Percentiles rank a stretch among this genome's conserved stretches.
Conservation (phyloP, 306 rosid species). For the Oemleria cerasiformis region DNA sequence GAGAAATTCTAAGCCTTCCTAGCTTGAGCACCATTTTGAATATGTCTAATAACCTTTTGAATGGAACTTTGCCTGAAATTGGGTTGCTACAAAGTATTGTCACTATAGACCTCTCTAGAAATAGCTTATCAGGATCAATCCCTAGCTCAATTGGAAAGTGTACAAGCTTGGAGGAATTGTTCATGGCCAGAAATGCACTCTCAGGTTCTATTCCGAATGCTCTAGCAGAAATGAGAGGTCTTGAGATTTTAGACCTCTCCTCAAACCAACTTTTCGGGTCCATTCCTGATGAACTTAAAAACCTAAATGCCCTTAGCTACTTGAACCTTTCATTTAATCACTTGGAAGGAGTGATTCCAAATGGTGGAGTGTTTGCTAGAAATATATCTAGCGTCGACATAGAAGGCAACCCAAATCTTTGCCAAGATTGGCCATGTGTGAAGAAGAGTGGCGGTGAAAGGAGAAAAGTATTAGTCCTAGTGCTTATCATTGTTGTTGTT, state of each 20-base stretch:
- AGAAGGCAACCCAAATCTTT: slow-evolving; percentile 64
- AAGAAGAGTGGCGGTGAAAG: not conserved
- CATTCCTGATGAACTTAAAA: slow-evolving; percentile 55
- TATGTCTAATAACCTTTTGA: slow-evolving; percentile 53
- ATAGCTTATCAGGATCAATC: slow-evolving; percentile 46
- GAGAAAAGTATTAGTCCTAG: not conserved
- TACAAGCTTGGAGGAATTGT: slow-evolving; percentile 51
- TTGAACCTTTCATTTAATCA: slow-evolving; percentile 64
- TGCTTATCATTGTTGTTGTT: slow-evolving; percentile 22
- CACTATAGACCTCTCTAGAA: slow-evolving; percentile 55
- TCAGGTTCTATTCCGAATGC: slow-evolving; percentile 58
- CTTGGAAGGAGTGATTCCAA: slow-evolving; percentile 60
- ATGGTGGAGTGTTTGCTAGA: slow-evolving; percentile 43
- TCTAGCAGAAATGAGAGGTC: slow-evolving; percentile 50
- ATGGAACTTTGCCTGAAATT: slow-evolving; percentile 63
- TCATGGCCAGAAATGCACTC: slow-evolving; percentile 46
- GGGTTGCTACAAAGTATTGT: slow-evolving; percentile 32
- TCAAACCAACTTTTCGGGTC: slow-evolving; percentile 66
- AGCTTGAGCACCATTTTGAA: slow-evolving; percentile 47
- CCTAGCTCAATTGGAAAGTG: slow-evolving; percentile 53
- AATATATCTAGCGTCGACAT: slow-evolving; percentile 41
- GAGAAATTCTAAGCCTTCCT: slow-evolving; percentile 45
- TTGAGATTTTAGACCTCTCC: slow-evolving; percentile 62
- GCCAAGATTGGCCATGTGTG: slow-evolving; percentile 34
- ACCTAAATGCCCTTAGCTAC: slow-evolving; percentile 30